phyloP scores from a whole-genome alignment of 306 rosid species.

The Alnus rubra region DNA sequence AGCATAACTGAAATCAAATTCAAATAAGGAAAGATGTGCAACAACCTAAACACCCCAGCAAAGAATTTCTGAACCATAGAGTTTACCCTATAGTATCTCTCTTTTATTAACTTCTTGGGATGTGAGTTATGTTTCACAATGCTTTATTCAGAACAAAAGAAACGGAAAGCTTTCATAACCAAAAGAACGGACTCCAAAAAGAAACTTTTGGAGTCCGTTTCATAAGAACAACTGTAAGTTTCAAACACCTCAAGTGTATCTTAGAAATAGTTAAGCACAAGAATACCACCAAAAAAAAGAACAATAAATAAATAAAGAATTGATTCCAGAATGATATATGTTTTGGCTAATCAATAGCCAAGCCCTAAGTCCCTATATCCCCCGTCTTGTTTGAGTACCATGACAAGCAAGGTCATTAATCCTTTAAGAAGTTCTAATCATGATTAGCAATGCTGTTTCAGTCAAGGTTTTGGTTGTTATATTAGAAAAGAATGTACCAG shows the following conservation, averaged over 20 bases:
- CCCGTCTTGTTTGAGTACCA: neutral
- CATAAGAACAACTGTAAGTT: neutral
- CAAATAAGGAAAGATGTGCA: neutral
- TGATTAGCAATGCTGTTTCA: neutral
- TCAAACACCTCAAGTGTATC: no score
- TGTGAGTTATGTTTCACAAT: neutral
- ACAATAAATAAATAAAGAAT: no score
- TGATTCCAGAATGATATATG: neutral
- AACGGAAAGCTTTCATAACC: neutral
- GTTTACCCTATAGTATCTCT: neutral
- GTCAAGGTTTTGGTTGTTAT: neutral
- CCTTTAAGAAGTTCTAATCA: neutral
- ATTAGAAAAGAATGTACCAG: neutral
- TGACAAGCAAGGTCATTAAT: neutral
- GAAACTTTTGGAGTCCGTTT: neutral
- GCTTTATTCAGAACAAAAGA: neutral
- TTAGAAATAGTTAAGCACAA: no score
- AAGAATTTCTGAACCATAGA: neutral
- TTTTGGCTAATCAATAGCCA: no score
- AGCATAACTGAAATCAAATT: no score
- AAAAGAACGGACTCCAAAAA: neutral
- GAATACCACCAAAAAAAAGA: no score
- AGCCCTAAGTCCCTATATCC: no score
- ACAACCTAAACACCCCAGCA: neutral
- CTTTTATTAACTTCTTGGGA: neutral